A percentile compares a stretch with the other conserved stretches of the same genome.
These are phyloP conservation scores for Tulasnella sp. DNA, from an alignment of 768 basidiomycete genomes.

Conservation along the genomic window DNA sequence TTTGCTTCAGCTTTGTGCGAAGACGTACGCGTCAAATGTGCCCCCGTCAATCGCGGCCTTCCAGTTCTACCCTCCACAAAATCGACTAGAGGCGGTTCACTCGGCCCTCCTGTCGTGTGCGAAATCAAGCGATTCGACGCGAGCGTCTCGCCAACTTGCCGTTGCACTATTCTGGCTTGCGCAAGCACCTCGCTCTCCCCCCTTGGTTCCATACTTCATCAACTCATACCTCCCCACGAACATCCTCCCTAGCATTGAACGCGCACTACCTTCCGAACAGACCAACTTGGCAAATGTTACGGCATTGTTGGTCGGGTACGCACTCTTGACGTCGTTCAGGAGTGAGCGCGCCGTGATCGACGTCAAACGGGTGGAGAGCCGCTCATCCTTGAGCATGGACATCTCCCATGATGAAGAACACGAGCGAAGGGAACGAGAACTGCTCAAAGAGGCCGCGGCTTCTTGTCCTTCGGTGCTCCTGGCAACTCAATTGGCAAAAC, in stretches of 20 bases:
- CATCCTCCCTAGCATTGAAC: conserved; percentile 15
- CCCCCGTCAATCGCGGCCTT: conserved; percentile 17
- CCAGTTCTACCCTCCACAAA: conserved; percentile 2
- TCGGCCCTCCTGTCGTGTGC: not conserved
- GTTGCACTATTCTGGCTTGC: conserved; percentile 12
- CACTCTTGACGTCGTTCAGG: conserved; percentile 15
- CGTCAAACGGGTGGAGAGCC: conserved; percentile 10
- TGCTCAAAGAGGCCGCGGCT: conserved; percentile 6
- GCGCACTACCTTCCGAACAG: not conserved
- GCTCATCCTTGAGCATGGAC: not conserved
- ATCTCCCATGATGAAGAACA: not conserved
- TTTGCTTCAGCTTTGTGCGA: not conserved
- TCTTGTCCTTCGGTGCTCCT: not conserved
- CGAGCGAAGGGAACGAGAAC: conserved; percentile 2
- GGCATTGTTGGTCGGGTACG: not conserved
- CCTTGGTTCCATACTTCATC: conserved; percentile 20
- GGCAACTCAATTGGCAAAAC: not conserved
- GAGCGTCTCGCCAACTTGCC: conserved; percentile 17
- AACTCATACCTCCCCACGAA: conserved; percentile 11
- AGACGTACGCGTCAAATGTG: not conserved
- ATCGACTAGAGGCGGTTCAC: not conserved
- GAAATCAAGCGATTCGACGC: not conserved
- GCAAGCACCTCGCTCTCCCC: not conserved
- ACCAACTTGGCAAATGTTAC: not conserved
- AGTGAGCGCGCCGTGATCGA: conserved; percentile 19